Evolutionary conservation across 2,329 filamentous ascomycete species (phyloP).

Genomic region (Penicillium rolfsii): DNA sequence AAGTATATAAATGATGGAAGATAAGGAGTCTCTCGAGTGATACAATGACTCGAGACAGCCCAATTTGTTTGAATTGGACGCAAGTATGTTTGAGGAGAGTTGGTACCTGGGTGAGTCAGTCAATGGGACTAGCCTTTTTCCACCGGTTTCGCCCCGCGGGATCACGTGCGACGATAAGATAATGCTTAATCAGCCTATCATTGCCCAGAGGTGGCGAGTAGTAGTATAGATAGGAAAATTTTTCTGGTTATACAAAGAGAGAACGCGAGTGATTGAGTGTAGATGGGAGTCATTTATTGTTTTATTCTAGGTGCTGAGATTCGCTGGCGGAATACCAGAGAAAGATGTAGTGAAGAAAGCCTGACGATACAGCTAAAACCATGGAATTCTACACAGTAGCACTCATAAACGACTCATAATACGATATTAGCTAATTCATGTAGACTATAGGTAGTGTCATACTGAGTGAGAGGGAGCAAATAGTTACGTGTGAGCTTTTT

Average conservation of each 20-base stretch:
- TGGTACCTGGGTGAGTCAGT: conserved; percentile 17
- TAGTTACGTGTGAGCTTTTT: neutral
- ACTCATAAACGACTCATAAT: neutral
- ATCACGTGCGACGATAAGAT: conserved; percentile 29
- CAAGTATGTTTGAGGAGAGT: conserved; percentile 1
- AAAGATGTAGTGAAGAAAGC: neutral
- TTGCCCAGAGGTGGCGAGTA: neutral
- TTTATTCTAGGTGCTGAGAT: neutral
- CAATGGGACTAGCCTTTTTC: conserved; percentile 22
- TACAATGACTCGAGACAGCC: conserved; percentile 1
- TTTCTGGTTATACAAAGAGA: neutral
- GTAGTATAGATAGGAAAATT: neutral
- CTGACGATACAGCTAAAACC: neutral
- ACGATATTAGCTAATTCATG: neutral
- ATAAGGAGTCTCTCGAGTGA: neutral
- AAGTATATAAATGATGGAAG: neutral
- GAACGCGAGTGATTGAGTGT: neutral
- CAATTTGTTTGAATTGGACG: neutral
- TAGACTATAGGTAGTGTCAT: neutral
- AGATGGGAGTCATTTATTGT: neutral
- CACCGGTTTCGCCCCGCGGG: conserved; percentile 19
- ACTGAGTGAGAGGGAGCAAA: neutral
- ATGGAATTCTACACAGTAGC: too few relatives aligned
- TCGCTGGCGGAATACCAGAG: neutral
- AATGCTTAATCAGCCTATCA: neutral